Base-by-base conservation (phyloP, 768 basidiomycete species). In the Mycena leptocephala region DNA sequence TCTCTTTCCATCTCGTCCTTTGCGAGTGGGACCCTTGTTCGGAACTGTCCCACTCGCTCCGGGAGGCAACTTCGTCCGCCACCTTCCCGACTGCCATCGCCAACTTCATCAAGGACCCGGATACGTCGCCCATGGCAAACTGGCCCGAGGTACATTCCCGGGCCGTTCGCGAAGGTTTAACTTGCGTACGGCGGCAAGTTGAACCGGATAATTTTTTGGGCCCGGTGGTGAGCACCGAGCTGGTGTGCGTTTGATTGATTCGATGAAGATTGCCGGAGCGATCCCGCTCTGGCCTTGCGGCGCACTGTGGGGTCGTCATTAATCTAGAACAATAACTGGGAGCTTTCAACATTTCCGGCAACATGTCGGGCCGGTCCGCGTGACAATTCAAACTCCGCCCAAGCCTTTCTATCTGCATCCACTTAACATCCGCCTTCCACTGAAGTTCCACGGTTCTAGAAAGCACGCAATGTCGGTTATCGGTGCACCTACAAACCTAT, bases 51-150 rank as follows among this genome's bases (percentile, higher is more conserved):
- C 76, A 80, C 78, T 67, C 43, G 28, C 13, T 69, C 74, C 11
- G 66, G 13, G 79, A 83, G 70, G 73, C 55, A 20, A 73, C 76
- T 53, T 68, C 80, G 33, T 82, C 81, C 8, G 33, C 28, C 0
- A 83, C 77, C 16, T 70, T 81, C 33, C 80, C 80, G 67, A 80
- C 75, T 20, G 62, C 72, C 6, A 70, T 79, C 39, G 76, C 77
- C 18, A 79, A 79, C 46, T 81, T 81, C 63, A 69, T 80, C 20
- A 81, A 80, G 55, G 61, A 81, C 51, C 80, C 80, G 0, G 20
- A 33, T 24, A 53, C 37, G 3, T 75, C 74, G 10, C 80, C 80
- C 10, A 75, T 79, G 20, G 35, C 63, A 8, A 74, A 75, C 30
- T 81, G 80, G 80, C n/a, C 68, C 64, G 4, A 66, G 71, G 51